Evolutionary conservation across 164 flowering plant species (phyloP).

Genomic region (Macadamia tetraphylla): DNA sequence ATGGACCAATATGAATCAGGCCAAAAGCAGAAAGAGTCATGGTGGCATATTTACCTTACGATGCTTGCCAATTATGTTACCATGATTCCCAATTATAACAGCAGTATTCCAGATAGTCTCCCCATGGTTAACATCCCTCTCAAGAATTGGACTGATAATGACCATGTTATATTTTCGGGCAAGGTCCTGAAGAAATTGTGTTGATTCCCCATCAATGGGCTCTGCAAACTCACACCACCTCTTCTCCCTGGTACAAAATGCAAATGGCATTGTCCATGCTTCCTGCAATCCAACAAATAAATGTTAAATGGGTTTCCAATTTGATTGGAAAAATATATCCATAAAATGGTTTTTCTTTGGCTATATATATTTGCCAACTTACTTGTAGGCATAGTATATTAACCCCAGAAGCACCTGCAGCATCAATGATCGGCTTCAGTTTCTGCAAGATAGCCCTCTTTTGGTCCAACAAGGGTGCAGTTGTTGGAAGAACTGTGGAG

Average conservation of each 20-base stretch:
- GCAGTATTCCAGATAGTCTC: constrained; percentile 97
- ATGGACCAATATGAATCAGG: background rate
- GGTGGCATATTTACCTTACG: constrained; percentile 56
- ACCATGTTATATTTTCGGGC: constrained; percentile 88
- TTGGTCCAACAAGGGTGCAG: constrained; percentile 66
- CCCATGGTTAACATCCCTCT: constrained; percentile 88
- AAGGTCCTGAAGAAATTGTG: constrained; percentile 62
- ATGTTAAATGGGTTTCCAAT: background rate
- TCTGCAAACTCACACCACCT: constrained; percentile 98
- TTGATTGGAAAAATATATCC: background rate
- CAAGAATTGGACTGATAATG: constrained; percentile 84
- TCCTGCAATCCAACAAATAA: constrained; percentile 42
- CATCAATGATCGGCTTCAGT: constrained; percentile 69
- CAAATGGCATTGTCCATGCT: constrained; percentile 98
- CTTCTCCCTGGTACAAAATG: constrained; percentile 96
- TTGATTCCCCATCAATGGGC: constrained; percentile 88
- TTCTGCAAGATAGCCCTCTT: constrained; percentile 73
- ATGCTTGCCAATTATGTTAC: constrained; percentile 96
- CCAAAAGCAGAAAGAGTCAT: background rate
- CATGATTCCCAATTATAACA: constrained; percentile 83
- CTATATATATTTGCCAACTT: constrained; percentile 8
- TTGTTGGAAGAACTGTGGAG: constrained; percentile 72
- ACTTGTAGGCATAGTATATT: constrained; percentile 93
- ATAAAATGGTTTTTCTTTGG: background rate
- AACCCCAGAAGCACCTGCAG: constrained; percentile 92